Evolutionary conservation across 371 early-diverging fungal species (phyloP).

Genomic region (Mucor sp.): DNA sequence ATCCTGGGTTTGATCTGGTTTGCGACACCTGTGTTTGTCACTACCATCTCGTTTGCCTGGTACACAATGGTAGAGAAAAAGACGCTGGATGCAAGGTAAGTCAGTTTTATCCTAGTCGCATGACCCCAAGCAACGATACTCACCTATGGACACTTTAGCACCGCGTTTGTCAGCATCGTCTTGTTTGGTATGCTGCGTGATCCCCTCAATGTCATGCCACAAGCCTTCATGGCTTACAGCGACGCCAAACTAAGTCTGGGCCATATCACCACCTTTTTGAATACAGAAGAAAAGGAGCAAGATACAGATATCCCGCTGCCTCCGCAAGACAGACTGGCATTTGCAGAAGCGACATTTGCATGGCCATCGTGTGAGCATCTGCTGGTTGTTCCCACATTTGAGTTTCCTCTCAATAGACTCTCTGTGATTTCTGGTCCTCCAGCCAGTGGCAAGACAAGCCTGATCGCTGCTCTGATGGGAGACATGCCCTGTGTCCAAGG

Average conservation of each 20-base stretch:
- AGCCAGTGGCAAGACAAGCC: slow-evolving; percentile 67
- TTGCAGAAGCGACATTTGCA: slow-evolving; percentile 20
- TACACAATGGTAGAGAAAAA: slow-evolving; percentile 67
- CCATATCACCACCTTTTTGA: slow-evolving; percentile 58
- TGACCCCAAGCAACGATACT: no score
- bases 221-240: slow-evolving; percentile 58
- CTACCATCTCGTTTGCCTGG: slow-evolving; percentile 64
- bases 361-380: slow-evolving; percentile 17
- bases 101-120: no score
- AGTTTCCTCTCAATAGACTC: slow-evolving; percentile 61
- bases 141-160: slow-evolving; percentile 18
- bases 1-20: slow-evolving; percentile 64
- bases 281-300: slow-evolving; percentile 23
- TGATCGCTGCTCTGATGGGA: slow-evolving; percentile 70
- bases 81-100: slow-evolving; percentile 59
- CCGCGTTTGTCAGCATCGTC: slow-evolving; percentile 68
- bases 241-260: slow-evolving; percentile 60
- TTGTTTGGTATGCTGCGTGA: slow-evolving; percentile 64
- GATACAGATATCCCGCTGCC: background rate
- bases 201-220: slow-evolving; percentile 66
- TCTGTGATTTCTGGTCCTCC: slow-evolving; percentile 66
- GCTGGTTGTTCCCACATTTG: slow-evolving; percentile 28
- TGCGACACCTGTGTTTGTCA: slow-evolving; percentile 70
- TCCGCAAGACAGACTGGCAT: slow-evolving; percentile 4
- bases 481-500: slow-evolving; percentile 57